Evolutionary conservation across 768 basidiomycete species (phyloP).

Genomic region (Galerina sulciceps): DNA sequence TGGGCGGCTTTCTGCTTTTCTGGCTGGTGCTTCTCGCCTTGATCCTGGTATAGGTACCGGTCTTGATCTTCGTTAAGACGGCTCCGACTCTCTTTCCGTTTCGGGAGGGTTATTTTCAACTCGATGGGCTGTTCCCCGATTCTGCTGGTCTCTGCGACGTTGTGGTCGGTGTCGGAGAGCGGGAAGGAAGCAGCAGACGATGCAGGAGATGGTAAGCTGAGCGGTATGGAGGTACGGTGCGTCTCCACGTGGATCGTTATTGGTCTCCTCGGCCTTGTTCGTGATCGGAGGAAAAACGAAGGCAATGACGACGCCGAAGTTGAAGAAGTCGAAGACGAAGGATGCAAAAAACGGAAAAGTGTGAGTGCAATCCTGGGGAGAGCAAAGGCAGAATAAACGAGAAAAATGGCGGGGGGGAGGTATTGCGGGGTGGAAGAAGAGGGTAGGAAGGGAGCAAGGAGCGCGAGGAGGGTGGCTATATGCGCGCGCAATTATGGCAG

Average conservation of each 20-base stretch:
- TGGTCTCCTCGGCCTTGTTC: conserved; percentile 12
- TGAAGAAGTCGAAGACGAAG: not conserved
- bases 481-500: conserved; percentile 20
- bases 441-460: conserved; percentile 22
- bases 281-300: not conserved
- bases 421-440: conserved; percentile 16
- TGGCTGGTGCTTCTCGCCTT: conserved; percentile 9
- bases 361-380: conserved; percentile 17
- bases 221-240: conserved; percentile 21
- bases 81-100: conserved; percentile 16
- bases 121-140: conserved; percentile 5
- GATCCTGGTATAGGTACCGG: conserved; percentile 7
- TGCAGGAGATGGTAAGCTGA: conserved; percentile 17
- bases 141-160: not conserved
- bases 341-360: conserved; percentile 13
- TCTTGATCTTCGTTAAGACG: conserved; percentile 8
- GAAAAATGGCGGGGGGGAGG: conserved; percentile 25
- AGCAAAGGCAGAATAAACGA: conserved; percentile 26
- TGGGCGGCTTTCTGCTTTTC: not conserved
- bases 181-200: conserved; percentile 13
- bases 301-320: conserved; percentile 3
- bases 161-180: not conserved
- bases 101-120: conserved; percentile 13
- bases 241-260: conserved; percentile 27
- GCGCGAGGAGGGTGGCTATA: conserved; percentile 32